Conservation (phyloP, 352 stramenopile species). For the Peronospora belbahrii region DNA sequence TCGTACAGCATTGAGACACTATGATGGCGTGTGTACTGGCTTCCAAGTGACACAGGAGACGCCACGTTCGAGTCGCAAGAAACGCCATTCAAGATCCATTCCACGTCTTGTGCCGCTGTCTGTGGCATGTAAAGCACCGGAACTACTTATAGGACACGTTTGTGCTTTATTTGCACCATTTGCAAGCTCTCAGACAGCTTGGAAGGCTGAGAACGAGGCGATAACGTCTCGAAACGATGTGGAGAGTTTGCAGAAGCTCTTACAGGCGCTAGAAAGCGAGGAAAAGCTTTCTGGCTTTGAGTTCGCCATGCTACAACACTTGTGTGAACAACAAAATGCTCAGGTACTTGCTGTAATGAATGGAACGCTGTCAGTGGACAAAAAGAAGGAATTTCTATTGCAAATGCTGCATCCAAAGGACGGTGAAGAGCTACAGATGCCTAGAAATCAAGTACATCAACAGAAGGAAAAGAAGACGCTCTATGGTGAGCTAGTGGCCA, state of each 20-base stretch:
- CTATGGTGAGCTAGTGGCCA: slow-evolving; percentile 40
- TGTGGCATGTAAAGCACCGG: slow-evolving; percentile 40
- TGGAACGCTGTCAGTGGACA: slow-evolving; percentile 17
- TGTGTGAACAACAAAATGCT: slow-evolving; percentile 34
- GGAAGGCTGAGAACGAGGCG: not conserved
- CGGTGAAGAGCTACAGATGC: too few species aligned
- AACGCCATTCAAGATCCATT: slow-evolving; percentile 1
- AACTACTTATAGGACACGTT: slow-evolving; percentile 33
- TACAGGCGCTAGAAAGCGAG: slow-evolving; percentile 36
- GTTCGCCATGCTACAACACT: slow-evolving; percentile 30
- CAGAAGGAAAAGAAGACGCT: slow-evolving; percentile 13
- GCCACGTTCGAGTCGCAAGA: slow-evolving; percentile 1
- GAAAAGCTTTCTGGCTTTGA: slow-evolving; percentile 39
- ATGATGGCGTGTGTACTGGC: slow-evolving; percentile 18
- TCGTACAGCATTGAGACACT: slow-evolving; percentile 20
- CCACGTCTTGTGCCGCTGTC: slow-evolving; percentile 49
- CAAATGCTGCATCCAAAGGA: slow-evolving; percentile 3
- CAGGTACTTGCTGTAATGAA: slow-evolving; percentile 31
- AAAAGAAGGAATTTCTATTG: slow-evolving; percentile 49
- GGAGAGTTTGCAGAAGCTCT: slow-evolving; percentile 21
- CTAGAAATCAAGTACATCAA: too few species aligned
- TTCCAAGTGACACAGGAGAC: slow-evolving; percentile 28
- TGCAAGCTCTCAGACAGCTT: not conserved
- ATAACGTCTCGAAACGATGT: not conserved
- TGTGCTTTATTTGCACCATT: slow-evolving; percentile 12